A percentile compares a stretch with the other conserved stretches of the same genome.
Conservation (phyloP, 805 yeast species). For the Candida chauliodis region DNA sequence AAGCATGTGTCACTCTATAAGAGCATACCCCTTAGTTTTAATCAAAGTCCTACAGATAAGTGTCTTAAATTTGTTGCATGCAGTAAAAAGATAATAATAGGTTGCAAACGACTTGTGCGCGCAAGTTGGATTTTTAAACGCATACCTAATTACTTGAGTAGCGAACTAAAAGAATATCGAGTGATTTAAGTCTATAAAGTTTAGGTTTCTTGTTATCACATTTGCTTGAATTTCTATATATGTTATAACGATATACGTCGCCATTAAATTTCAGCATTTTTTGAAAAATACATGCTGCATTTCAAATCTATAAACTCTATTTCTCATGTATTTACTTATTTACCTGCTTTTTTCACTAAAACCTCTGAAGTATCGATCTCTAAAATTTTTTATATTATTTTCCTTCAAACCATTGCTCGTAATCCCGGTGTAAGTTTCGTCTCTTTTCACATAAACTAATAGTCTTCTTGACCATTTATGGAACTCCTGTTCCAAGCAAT, state of each 20-base stretch:
- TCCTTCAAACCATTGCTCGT: constrained; percentile 43
- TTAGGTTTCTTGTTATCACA: too few species aligned
- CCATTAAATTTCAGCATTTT: too few species aligned
- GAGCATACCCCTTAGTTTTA: neutral
- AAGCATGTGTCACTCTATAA: neutral
- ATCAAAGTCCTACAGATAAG: too few species aligned
- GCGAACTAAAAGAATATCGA: too few species aligned
- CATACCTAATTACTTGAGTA: too few species aligned
- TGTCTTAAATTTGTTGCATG: too few species aligned
- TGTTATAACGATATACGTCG: too few species aligned
- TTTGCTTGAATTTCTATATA: too few species aligned
- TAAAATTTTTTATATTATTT: constrained; percentile 51
- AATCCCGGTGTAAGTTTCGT: constrained; percentile 44
- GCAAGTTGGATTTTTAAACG: neutral
- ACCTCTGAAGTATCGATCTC: constrained; percentile 74
- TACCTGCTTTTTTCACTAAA: constrained; percentile 43
- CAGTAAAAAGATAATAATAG: neutral
- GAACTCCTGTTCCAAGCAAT: constrained; percentile 81
- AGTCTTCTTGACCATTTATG: constrained; percentile 91
- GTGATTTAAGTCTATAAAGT: too few species aligned
- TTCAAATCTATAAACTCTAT: too few species aligned
- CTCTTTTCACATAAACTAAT: constrained; percentile 72
- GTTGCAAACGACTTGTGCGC: neutral
- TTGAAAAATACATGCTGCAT: too few species aligned
- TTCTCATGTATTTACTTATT: too few species aligned